Evolutionary conservation across 306 rosid genomes (phyloP), one percentile per base, ranked within the genome.

Genomic region (Quercus parvula): DNA sequence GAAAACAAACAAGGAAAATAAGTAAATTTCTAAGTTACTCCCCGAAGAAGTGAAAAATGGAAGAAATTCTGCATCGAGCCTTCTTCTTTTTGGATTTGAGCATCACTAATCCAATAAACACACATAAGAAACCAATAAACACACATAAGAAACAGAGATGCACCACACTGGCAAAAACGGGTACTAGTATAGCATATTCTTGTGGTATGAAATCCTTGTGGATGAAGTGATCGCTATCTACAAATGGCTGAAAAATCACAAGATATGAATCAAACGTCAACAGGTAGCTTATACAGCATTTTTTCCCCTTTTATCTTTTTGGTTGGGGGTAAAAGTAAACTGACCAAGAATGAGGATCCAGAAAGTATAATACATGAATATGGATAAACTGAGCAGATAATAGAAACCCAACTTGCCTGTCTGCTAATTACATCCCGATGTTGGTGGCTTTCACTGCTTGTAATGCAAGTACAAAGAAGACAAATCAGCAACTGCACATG

Each of bases 61-160:
- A 22, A 18, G 27, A 58, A 8, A 19, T 54, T 10, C 14, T 7
- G 44, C 72, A 70, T 86, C 84, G 91, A 6, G 91, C 92, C 72
- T 82, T 89, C 97, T 95, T 95, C 88, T 79, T 95, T 77, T 91
- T 91, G 78, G 98, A 90, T 90, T 90, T 95, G 77, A 93, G 96
- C 94, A 95, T 93, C 78, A 93, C 97, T 2, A 74, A 80, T 69
- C 99, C 98, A 70, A 95, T 69, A 80, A 92, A 95, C 38, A 91
- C 78, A 83, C 90, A 80, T 54, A 95, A 77, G 83, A 95, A 87
- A 89, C 94, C 98, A 70, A 95, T 69, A 80, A 92, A 95, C 38
- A 91, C 78, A 83, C 90, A 80, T 54, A 95, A 77, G 83, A 95
- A 87, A 89, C 94, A 91, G 49, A 95, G 88, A 72, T 91, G 86